Percentiles rank a stretch among this genome's conserved stretches.
These are phyloP conservation scores for Candida corydali DNA, from an alignment of 805 yeast species.

Conservation along the genomic window DNA sequence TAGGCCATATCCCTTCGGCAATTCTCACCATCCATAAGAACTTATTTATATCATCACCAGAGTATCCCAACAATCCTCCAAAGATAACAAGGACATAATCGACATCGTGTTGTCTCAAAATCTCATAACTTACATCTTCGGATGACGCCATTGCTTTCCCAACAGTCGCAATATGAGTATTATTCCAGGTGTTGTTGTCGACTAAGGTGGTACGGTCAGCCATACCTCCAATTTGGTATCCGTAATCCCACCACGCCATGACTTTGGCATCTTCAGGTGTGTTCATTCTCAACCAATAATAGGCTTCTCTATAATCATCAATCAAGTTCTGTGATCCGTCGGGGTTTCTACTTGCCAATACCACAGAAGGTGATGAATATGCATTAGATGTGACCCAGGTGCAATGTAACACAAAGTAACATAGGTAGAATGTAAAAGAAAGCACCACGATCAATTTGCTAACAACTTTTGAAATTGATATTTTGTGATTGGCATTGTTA, in stretches of 20 bases:
- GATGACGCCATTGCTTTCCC: constrained; percentile 95
- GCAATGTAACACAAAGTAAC: constrained; percentile 85
- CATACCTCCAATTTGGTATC: constrained; percentile 99
- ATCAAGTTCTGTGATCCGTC: constrained; percentile 84
- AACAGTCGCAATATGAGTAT: constrained; percentile 98
- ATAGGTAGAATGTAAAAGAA: constrained; percentile 70
- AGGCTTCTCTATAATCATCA: constrained; percentile 98
- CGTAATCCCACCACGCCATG: constrained; percentile 99
- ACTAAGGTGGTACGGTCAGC: constrained; percentile 98
- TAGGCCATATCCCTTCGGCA: constrained; percentile 99
- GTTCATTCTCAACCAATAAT: constrained; percentile 98
- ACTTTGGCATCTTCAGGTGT: constrained; percentile 94
- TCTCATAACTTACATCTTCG: constrained; percentile 85
- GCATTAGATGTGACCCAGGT: constrained; percentile 97
- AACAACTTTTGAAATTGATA: constrained; percentile 30
- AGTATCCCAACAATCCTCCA: constrained; percentile 90
- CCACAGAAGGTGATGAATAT: constrained; percentile 97
- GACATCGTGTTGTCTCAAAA: constrained; percentile 86
- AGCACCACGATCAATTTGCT: constrained; percentile 61
- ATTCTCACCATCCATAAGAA: constrained; percentile 99
- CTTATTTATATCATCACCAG: constrained; percentile 96
- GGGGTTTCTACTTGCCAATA: constrained; percentile 73
- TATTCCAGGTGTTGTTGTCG: constrained; percentile 99
- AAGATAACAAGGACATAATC: constrained; percentile 90
- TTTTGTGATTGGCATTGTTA: constrained; percentile 10